Evolutionary conservation across 2,329 filamentous ascomycete genomes (phyloP), one percentile per base, ranked within the genome.

Genomic region (Colletotrichum salicis): DNA sequence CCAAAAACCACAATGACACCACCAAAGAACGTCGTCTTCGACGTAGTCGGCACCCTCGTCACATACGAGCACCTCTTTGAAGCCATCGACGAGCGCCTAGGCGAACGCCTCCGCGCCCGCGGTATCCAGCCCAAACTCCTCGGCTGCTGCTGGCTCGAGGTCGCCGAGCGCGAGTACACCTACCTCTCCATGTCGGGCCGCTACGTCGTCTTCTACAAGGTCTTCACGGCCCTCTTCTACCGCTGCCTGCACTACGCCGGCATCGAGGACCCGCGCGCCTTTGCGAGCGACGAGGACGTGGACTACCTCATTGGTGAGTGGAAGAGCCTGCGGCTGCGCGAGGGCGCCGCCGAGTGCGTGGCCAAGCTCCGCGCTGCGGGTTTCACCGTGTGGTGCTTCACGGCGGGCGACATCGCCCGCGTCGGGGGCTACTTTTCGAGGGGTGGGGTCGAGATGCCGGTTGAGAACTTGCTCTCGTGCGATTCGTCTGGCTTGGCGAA

Each of bases 361-460:
- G 73, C 79, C 60, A 82, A 79, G 51, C 76, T 90, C 51, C 77
- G 85, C 5, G 80, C 79, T 0, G 80, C 77, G 0, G 85, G 87
- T 0, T 89, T 88, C 71, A 86, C 84, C 0, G 83, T 89, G 2
- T 90, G 88, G 87, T 84, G 82, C 55, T 80, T 90, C 31, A 89
- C 88, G 0, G 85, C 86, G 0, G 88, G 85, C 0, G 87, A 90
- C 74, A 75, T 80, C 4, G 77, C 81, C 52, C 79, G 87, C 3
- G 87, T 90, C 1, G 75, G 79, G 3, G 86, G 86, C 0, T 90
- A 90, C 72, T 89, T 90, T 70, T 75, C 80, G 24, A 78, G 81
- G 0, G 85, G 80, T 0, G 85, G 84, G 0, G 79, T 89, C 12
- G 82, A 86, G 1, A 85, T 90, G 80, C 85, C 86, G 0, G 64